Evolutionary conservation across 2,329 filamentous ascomycete genomes (phyloP), one percentile per base, ranked within the genome.

Genomic region (Claviceps sp.): DNA sequence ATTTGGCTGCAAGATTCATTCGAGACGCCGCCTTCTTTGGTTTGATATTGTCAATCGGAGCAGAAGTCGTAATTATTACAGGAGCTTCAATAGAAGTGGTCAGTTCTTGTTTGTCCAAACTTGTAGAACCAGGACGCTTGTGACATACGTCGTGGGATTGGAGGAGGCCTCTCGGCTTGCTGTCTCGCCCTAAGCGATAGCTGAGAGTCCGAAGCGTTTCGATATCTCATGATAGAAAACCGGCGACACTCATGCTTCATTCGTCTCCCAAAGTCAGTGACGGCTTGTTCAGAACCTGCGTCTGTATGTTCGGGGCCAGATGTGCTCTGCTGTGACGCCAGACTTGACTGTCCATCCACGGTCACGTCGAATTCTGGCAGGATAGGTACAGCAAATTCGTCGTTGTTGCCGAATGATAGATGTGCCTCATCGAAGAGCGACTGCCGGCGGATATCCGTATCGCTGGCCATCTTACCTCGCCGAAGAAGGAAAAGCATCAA

Each of bases 181-280:
- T 85, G 79, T 65, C 84, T 89, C 50, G 85, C 84, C 64, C 81
- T 80, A 34, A 82, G 73, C 11, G 88, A 89, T 55, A 97, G 71
- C 67, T 96, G 89, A 49, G 89, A 86, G 70, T 97, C 91, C 8
- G 90, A 96, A 56, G 89, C 90, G 77, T 95, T 90, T 62, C 89
- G 86, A 66, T 93, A 89, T 63, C 85, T 84, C 70, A 95, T 73
- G 67, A 95, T 73, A 52, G 78, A 82, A 64, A 84, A 84, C 55
- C 80, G 77, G 54, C 74, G 76, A 59, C 80, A 75, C 60, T 76
- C 81, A 38, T 69, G 24, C 4, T 24, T 24, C 24, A 24, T 69
- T 37, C 48, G 47, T 30, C 48, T 42, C 24, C 45, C 43, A 8
- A 69, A 72, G 61, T 81, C 74, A 19, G 24, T 37, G 17, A 43